Evolutionary conservation across 441 rosid species (phyloP).

Genomic region (Gossypium gossypioides): DNA sequence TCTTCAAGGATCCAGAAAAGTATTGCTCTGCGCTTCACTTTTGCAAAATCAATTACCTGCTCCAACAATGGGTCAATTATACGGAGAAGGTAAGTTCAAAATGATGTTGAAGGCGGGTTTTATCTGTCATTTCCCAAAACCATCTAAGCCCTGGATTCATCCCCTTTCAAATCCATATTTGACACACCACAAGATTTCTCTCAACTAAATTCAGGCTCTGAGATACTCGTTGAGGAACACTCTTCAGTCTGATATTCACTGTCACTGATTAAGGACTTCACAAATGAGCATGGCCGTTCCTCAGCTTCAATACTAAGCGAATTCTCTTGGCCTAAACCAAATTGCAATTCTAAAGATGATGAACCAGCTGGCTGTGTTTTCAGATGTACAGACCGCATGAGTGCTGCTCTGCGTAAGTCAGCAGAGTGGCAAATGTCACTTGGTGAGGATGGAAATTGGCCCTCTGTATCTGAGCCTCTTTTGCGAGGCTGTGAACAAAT

Average conservation of each 20-base stretch:
- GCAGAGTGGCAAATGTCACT: conserved; percentile 95
- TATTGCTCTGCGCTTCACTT: too few species aligned
- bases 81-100: neutral
- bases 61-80: neutral
- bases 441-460: conserved; percentile 87
- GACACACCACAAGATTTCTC: conserved; percentile 42
- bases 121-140: neutral
- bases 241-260: conserved; percentile 49
- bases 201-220: conserved; percentile 31
- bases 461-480: conserved; percentile 79
- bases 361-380: conserved; percentile 57
- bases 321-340: conserved; percentile 37
- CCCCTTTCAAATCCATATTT: conserved; percentile 35
- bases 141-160: conserved; percentile 22
- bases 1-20: neutral
- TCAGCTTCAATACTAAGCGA: conserved; percentile 41
- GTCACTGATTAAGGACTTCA: conserved; percentile 55
- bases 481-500: conserved; percentile 49
- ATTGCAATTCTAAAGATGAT: conserved; percentile 38
- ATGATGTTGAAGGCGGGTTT: neutral
- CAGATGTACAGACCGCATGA: conserved; percentile 87
- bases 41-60: neutral
- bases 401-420: conserved; percentile 78
- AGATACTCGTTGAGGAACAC: conserved; percentile 32
- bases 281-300: conserved; percentile 47